Evolutionary conservation across 2,329 filamentous ascomycete genomes (phyloP), one percentile per base, ranked within the genome.

Genomic region (Scorias spongiosa): DNA sequence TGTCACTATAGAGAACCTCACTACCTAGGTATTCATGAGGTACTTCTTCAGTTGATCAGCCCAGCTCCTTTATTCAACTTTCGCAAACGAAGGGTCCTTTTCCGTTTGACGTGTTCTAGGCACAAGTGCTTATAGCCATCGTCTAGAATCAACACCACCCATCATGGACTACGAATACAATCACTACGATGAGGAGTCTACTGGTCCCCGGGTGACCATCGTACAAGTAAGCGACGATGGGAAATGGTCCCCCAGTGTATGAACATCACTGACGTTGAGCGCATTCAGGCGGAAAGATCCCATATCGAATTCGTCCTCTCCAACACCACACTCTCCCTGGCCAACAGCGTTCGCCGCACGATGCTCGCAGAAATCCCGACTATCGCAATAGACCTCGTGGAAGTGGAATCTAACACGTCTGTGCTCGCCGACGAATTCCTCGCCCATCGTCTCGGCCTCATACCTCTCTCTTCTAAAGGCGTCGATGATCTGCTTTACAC

Each of bases 341-440:
- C 89, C 56, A 98, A 98, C 71, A 83, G 87, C 39, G 68, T 96
- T 48, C 88, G 89, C 49, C 84, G 89, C 59, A 75, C 86, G 46
- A 89, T 96, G 68, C 80, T 94, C 52, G 84, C 86, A 56, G 89
- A 98, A 66, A 84, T 98, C 47, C 88, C 89, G 10, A 95, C 86
- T 18, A 80, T 96, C 55, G 88, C 91, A 50, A 88, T 96, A 63
- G 89, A 98, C 59, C 76, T 94, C 11, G 88, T 96, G 49, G 86
- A 96, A 63, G 80, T 98, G 51, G 81, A 93, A 59, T 76, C 75
- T 57, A 98, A 98, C 70, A 93, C 83, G 46, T 93, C 88, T n/a
- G 88, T 95, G 4, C 78, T 96, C 11, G 84, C 89, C 48, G 89
- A 98, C 65, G 89, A 98, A 65, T 94, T 96, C 64, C 80, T 98